Evolutionary conservation across 83 land plant genomes (phyloP).

Genomic region (Diphasiastrum complanatum): DNA sequence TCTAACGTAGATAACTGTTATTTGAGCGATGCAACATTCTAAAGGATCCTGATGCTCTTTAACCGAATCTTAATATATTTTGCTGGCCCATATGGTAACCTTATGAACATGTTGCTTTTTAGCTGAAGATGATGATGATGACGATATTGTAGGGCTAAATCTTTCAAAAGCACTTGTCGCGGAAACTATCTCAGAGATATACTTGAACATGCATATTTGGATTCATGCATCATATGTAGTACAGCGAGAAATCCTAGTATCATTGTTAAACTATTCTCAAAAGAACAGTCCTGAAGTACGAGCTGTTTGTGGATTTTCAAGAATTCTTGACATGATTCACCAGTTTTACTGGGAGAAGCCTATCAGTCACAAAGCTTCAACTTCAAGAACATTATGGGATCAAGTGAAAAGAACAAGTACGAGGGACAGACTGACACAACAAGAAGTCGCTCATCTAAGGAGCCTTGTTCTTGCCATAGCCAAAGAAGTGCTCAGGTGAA

Average conservation of each 20-base stretch:
- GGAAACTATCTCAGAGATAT: slow-evolving; percentile 58
- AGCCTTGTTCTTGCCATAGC: neutral
- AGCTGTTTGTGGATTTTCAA: slow-evolving; percentile 7
- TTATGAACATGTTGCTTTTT: no score
- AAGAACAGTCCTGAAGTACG: slow-evolving; percentile 1
- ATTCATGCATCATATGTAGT: slow-evolving; percentile 55
- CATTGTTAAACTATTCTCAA: slow-evolving; percentile 65
- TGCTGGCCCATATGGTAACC: no score
- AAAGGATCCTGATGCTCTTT: no score
- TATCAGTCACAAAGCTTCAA: slow-evolving; percentile 38
- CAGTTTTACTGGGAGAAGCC: slow-evolving; percentile 18
- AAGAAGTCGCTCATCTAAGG: slow-evolving; percentile 60
- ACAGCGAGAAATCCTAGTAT: slow-evolving; percentile 72
- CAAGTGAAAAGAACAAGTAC: slow-evolving; percentile 43
- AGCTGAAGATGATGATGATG: no score
- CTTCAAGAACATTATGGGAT: slow-evolving; percentile 52
- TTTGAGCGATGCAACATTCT: no score
- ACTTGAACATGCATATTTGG: slow-evolving; percentile 73
- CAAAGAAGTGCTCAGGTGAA: slow-evolving; percentile 17
- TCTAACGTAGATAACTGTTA: no score
- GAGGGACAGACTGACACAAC: slow-evolving; percentile 56
- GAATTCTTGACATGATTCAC: slow-evolving; percentile 8
- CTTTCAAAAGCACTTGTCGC: slow-evolving; percentile 57
- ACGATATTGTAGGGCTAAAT: slow-evolving; percentile 24
- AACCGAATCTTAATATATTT: no score